Evolutionary conservation across 495 filamentous ascomycete genomes (phyloP).

Genomic region (Penicillium tannophilum): DNA sequence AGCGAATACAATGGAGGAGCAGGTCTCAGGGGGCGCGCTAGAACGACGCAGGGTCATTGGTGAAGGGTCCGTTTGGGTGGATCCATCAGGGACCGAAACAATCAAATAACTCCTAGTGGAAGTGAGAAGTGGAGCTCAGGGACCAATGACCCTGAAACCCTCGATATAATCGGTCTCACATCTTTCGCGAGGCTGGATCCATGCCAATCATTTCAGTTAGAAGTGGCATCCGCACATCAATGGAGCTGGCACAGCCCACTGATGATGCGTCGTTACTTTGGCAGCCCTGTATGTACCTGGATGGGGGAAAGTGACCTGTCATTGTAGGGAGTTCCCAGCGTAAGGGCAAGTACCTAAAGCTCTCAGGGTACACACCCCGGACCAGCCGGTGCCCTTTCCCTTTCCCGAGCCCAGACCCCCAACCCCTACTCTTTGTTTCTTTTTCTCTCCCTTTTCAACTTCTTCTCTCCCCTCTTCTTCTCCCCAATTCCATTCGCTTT

Average conservation of each 20-base stretch:
- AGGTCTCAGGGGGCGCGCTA: conserved; percentile 9
- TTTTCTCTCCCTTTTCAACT: conserved; percentile 25
- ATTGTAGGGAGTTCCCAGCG: not conserved
- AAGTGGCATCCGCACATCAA: conserved; percentile 3
- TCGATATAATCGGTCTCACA: conserved; percentile 6
- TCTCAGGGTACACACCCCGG: not conserved
- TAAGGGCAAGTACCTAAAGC: not conserved
- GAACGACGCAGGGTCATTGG: conserved; percentile 5
- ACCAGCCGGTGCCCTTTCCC: not conserved
- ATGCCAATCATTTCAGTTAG: conserved; percentile 4
- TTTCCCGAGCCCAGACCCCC: conserved; percentile 1
- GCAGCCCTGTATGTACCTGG: not conserved
- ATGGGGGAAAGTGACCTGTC: conserved; percentile 5
- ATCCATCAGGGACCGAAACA: conserved; percentile 8
- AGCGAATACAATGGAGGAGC: conserved; percentile 12
- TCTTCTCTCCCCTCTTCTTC: conserved; percentile 10
- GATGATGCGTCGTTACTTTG: conserved; percentile 23
- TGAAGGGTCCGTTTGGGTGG: not conserved
- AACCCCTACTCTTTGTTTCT: not conserved
- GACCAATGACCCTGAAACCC: conserved; percentile 7
- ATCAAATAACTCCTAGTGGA: not conserved
- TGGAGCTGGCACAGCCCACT: conserved; percentile 25
- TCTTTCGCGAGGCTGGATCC: conserved; percentile 3
- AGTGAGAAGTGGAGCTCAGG: not conserved
- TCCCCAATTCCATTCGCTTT: conserved; percentile 9